phyloP scores from a whole-genome alignment of 495 filamentous ascomycete genomes.

The Penicillium angulare region DNA sequence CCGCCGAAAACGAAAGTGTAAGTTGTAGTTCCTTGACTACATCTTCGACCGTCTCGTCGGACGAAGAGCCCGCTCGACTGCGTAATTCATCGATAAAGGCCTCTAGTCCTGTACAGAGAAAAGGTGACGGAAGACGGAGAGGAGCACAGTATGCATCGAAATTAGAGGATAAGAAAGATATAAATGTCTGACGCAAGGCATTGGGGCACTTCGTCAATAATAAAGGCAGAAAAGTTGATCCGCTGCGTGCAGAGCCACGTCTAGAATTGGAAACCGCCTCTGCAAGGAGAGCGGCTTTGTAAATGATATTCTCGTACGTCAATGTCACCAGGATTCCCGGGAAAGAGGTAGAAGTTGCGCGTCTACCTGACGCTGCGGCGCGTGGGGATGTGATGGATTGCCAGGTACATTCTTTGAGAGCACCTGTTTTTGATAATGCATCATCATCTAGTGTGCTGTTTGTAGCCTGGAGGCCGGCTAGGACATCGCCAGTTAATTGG shows the following conservation, averaged over 20 bases:
- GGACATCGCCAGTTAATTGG: slow-evolving; percentile 50
- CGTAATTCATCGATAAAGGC: slow-evolving; percentile 26
- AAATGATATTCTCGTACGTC: slow-evolving; percentile 50
- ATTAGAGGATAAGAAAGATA: slow-evolving; percentile 45
- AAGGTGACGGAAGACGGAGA: slow-evolving; percentile 38
- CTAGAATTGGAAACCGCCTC: background rate
- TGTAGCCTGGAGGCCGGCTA: slow-evolving; percentile 42
- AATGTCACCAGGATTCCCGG: slow-evolving; percentile 46
- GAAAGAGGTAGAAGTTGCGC: slow-evolving; percentile 5
- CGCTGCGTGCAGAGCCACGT: slow-evolving; percentile 10
- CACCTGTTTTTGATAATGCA: slow-evolving; percentile 43
- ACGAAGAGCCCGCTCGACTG: background rate
- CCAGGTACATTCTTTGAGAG: slow-evolving; percentile 49
- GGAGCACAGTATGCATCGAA: slow-evolving; percentile 52
- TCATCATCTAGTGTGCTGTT: slow-evolving; percentile 33
- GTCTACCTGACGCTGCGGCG: slow-evolving; percentile 1
- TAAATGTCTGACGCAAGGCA: slow-evolving; percentile 48
- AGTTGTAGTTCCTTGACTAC: slow-evolving; percentile 41
- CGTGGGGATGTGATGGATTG: slow-evolving; percentile 26
- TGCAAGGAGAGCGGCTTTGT: slow-evolving; percentile 47
- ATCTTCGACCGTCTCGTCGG: slow-evolving; percentile 23
- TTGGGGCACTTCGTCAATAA: slow-evolving; percentile 52
- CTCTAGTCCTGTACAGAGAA: slow-evolving; percentile 36
- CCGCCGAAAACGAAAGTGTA: slow-evolving; percentile 36
- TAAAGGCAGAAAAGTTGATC: slow-evolving; percentile 50